phyloP scores from a whole-genome alignment of 2,329 filamentous ascomycete species.

The Ramularia endophylla region DNA sequence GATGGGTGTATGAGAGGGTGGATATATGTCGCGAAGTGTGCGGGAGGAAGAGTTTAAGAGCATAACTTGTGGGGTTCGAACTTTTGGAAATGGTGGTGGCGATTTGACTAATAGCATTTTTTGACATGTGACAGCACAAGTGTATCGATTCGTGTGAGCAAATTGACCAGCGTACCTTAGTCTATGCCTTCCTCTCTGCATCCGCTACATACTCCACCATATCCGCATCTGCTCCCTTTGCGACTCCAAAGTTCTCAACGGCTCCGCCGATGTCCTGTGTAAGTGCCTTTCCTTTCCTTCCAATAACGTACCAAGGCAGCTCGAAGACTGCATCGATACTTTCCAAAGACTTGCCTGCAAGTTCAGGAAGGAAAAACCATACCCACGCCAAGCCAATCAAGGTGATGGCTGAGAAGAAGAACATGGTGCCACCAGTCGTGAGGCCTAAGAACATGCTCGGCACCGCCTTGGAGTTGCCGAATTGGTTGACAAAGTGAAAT shows the following conservation, averaged over 20 bases:
- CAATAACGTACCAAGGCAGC: slow-evolving; percentile 73
- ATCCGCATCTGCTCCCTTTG: slow-evolving; percentile 21
- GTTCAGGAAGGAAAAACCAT: slow-evolving; percentile 54
- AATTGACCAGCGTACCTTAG: not conserved
- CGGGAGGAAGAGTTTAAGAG: no score
- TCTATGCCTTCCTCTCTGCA: slow-evolving; percentile 11
- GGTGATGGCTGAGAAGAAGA: slow-evolving; percentile 67
- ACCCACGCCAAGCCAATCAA: slow-evolving; percentile 57
- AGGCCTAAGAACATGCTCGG: slow-evolving; percentile 49
- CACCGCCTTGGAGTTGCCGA: slow-evolving; percentile 68
- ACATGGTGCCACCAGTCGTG: slow-evolving; percentile 63
- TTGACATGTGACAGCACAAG: no score
- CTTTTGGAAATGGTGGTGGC: no score
- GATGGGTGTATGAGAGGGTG: not conserved
- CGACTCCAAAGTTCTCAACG: slow-evolving; percentile 20
- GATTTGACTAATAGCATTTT: no score
- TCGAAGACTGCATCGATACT: slow-evolving; percentile 49
- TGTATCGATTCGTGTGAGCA: no score
- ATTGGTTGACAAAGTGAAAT: slow-evolving; percentile 66
- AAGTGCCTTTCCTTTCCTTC: slow-evolving; percentile 36
- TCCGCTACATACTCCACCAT: slow-evolving; percentile 18
- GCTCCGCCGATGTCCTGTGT: slow-evolving; percentile 20
- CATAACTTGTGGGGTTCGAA: no score
- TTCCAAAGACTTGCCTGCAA: slow-evolving; percentile 48
- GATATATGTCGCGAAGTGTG: no score